A percentile compares a stretch with the other conserved stretches of the same genome.
Conservation (phyloP, 495 filamentous ascomycete genomes). For the Annulohypoxylon bovei region DNA sequence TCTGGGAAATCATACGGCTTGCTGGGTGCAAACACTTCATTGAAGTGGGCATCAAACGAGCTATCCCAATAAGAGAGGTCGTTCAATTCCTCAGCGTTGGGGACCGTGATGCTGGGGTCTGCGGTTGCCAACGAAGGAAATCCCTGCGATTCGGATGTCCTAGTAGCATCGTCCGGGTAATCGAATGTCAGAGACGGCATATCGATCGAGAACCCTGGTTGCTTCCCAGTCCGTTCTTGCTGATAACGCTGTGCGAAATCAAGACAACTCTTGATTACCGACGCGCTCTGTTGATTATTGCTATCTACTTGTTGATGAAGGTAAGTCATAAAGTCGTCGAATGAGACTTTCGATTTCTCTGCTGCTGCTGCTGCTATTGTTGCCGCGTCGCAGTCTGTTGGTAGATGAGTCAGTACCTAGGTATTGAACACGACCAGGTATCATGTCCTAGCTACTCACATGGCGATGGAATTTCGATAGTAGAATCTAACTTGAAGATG, state of each 20-base stretch:
- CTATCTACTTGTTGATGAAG: not conserved
- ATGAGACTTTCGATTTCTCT: not conserved
- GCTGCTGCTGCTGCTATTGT: not conserved
- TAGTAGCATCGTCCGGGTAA: not conserved
- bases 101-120: not conserved
- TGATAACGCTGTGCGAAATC: conserved; percentile 6
- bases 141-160: not conserved
- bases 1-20: not conserved
- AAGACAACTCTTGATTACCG: conserved; percentile 3
- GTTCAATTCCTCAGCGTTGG: not conserved
- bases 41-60: conserved; percentile 9
- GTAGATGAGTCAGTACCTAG: not conserved
- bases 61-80: not conserved
- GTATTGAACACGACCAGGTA: not conserved
- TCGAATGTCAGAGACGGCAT: conserved; percentile 8
- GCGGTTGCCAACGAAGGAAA: not conserved
- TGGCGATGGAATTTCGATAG: conserved; percentile 28
- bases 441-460: conserved; percentile 19
- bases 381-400: conserved; percentile 1
- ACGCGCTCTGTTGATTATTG: not conserved
- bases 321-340: conserved; percentile 11
- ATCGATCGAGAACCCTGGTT: not conserved
- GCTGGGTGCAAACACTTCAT: conserved; percentile 1
- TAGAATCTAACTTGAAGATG: conserved; percentile 26
- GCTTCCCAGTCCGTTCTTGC: not conserved